Percentiles rank a stretch among this genome's conserved stretches.
phyloP scores from a whole-genome alignment of 2,329 filamentous ascomycete species.

The Colletotrichum sp. region DNA sequence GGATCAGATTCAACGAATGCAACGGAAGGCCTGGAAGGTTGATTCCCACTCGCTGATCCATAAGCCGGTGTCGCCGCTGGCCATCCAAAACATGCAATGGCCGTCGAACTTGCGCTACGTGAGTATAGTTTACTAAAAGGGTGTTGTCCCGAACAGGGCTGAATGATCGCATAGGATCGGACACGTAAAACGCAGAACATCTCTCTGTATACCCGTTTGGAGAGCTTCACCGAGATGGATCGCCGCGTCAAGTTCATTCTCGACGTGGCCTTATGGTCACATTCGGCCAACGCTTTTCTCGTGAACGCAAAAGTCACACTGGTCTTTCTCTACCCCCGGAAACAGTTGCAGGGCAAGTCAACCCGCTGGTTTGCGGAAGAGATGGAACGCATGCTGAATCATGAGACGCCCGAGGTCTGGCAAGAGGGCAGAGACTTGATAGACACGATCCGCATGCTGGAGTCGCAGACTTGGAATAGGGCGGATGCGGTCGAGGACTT shows the following conservation, averaged over 20 bases:
- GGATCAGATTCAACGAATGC: not conserved
- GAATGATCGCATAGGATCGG: not conserved
- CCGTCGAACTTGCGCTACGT: not conserved
- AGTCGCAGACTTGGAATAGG: conserved; percentile 77
- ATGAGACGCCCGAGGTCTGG: not conserved
- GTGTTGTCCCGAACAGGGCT: not conserved
- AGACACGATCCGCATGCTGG: conserved; percentile 60
- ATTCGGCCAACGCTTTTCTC: not conserved
- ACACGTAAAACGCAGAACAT: not conserved
- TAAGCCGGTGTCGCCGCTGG: not conserved
- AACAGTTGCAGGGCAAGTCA: not conserved
- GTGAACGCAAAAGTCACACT: not conserved
- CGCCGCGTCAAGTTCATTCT: not conserved
- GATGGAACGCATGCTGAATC: not conserved
- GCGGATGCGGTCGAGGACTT: conserved; percentile 74
- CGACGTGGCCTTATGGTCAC: not conserved
- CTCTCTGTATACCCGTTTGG: not conserved
- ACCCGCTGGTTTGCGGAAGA: not conserved
- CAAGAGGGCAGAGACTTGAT: not conserved
- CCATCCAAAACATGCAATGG: not conserved
- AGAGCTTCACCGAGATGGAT: not conserved
- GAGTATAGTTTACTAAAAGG: not conserved
- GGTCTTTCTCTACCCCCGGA: not conserved
- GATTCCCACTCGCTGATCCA: not conserved
- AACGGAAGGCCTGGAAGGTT: not conserved